Base-by-base conservation (phyloP, 371 early-diverging fungal species). In the Syncephalastrum monosporum region DNA sequence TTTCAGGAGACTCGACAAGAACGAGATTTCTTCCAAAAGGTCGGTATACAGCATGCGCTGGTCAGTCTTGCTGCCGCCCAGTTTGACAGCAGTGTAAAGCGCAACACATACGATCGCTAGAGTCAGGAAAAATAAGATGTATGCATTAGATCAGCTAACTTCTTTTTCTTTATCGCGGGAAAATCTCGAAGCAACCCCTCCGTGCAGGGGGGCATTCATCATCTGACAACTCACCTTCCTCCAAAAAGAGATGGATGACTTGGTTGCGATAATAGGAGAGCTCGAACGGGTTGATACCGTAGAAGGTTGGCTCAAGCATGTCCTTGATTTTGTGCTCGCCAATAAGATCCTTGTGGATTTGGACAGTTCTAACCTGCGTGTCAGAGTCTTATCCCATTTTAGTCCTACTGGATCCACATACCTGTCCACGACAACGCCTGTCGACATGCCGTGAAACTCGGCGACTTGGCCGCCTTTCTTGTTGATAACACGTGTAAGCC, bases 191-290 rank as follows among this genome's bases (percentile, higher is more conserved):
- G 38, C 38, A 10, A 2, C 38, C 38, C 38, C 10, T 33, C 3
- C 8, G 8, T 33, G 38, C 38, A 33, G 2, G 38, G 38, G 38
- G 38, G 10, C 12, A 33, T 0, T 4, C 38, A 10, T 5, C 38
- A 6, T 33, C 5, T 10, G 12, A 33, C 38, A 10, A 27, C 42
- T 59, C 60, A 77, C 74, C 77, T 78, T 92, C 94, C 57, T 84
- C 76, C 6, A 92, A 75, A 74, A 94, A 94, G 44, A 93, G 61
- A 54, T 93, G 92, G 50, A 94, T 91, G 13, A 91, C 87, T 61
- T 92, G 91, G 58, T 94, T 94, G 46, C 95, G 80, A 65, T 91
- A 94, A 63, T 89, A 90, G 44, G 87, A 86, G 1, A 94, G 72
- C 66, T 92, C 93, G 64, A 93, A 94, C n/a, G 92, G 83, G 60